phyloP scores from a whole-genome alignment of 1,139 yeast species.

The Blastobotrys buckinghamii region DNA sequence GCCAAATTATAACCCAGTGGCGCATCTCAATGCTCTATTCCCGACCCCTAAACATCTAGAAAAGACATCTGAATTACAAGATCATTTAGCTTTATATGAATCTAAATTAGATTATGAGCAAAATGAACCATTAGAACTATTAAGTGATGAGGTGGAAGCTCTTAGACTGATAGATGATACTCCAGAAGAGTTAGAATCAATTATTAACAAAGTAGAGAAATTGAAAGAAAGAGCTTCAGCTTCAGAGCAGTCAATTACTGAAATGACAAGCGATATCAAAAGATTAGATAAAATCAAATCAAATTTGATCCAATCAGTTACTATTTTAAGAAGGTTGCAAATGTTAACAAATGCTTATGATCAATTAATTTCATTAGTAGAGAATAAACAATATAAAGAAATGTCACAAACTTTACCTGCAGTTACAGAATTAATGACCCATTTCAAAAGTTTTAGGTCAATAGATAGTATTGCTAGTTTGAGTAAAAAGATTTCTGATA shows the following conservation, averaged over 20 bases:
- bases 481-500: conserved; percentile 54
- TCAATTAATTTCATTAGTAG: conserved; percentile 48
- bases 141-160: conserved; percentile 29
- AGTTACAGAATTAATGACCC: conserved; percentile 68
- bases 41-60: conserved; percentile 20
- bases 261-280: conserved; percentile 73
- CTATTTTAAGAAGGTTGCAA: conserved; percentile 77
- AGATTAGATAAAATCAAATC: conserved; percentile 73
- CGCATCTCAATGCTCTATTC: conserved; percentile 37
- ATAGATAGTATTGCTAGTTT: conserved; percentile 74
- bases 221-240: conserved; percentile 46
- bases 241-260: conserved; percentile 60
- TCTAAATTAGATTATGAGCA: conserved; percentile 42
- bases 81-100: conserved; percentile 40
- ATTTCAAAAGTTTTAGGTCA: conserved; percentile 77
- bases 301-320: conserved; percentile 78
- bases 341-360: conserved; percentile 79
- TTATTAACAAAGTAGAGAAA: conserved; percentile 37
- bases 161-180: conserved; percentile 22
- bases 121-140: conserved; percentile 28
- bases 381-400: conserved; percentile 52
- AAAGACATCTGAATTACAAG: conserved; percentile 21
- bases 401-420: conserved; percentile 67
- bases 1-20: conserved; percentile 37
- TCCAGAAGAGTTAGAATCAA: conserved; percentile 34